Percentiles rank a stretch among this genome's conserved stretches.
Conservation (phyloP, 1,284 basidiomycete genomes). For the Trichosporon sp. region DNA sequence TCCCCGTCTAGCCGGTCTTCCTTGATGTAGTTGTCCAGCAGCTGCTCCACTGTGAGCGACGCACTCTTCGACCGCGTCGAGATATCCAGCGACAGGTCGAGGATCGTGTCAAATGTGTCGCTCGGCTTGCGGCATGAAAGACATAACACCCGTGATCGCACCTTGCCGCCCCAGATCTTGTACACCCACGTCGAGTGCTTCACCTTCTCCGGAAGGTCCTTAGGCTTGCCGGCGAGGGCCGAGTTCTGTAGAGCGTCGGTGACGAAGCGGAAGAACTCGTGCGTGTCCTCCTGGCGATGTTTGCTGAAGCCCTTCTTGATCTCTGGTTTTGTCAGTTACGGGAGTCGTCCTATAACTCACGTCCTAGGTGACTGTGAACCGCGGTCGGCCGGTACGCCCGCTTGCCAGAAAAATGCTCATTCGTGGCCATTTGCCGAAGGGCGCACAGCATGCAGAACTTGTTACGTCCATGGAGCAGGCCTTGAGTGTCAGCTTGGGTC, state of each 20-base stretch:
- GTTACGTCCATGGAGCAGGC: conserved; percentile 15
- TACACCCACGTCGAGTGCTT: conserved; percentile 92
- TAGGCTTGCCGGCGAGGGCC: conserved; percentile 64
- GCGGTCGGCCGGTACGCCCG: conserved; percentile 53
- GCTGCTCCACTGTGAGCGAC: conserved; percentile 58
- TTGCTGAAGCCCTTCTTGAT: conserved; percentile 86
- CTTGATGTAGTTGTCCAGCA: conserved; percentile 74
- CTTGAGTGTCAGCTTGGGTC: conserved; percentile 5
- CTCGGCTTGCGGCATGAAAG: conserved; percentile 75
- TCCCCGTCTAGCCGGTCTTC: conserved; percentile 78
- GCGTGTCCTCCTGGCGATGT: conserved; percentile 95
- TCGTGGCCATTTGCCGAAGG: conserved; percentile 50
- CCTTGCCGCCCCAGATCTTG: conserved; percentile 83
- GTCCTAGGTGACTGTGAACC: conserved; percentile 62
- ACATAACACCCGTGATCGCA: conserved; percentile 92
- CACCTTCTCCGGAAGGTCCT: conserved; percentile 72
- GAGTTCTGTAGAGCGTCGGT: conserved; percentile 87
- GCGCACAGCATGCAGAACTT: conserved; percentile 73
- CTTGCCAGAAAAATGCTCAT: conserved; percentile 29
- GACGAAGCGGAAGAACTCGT: conserved; percentile 94
- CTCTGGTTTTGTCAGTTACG: conserved; percentile 50
- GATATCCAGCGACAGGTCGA: conserved; percentile 89
- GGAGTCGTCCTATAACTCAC: conserved; percentile 50
- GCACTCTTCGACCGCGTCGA: conserved; percentile 49
- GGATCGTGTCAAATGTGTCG: conserved; percentile 92